Conservation (phyloP, 129 eudicot genomes). For the Silybum marianum region DNA sequence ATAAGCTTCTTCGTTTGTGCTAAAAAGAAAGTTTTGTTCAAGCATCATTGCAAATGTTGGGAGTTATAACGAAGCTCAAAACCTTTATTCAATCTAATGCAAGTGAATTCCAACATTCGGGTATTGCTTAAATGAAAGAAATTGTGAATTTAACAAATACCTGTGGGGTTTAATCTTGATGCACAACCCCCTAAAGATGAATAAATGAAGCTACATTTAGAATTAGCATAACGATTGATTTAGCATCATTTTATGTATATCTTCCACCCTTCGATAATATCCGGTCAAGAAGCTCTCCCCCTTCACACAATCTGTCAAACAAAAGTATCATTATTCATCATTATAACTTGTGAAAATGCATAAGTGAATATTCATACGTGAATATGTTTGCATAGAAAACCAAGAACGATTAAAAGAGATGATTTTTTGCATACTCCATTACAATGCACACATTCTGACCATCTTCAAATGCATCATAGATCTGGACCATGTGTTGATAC, state of each 20-base stretch:
- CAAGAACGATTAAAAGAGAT: neutral
- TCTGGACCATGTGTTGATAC: conserved; percentile 73
- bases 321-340: conserved; percentile 21
- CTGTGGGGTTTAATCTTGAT: conserved; percentile 98
- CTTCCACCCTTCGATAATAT: conserved; percentile 98
- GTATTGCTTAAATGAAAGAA: neutral
- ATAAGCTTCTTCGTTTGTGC: conserved; percentile 80
- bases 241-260: conserved; percentile 82
- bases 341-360: neutral
- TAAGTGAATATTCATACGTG: neutral
- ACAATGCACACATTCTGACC: conserved; percentile 76
- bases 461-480: conserved; percentile 94
- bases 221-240: conserved; percentile 71
- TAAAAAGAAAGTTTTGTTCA: conserved; percentile 76
- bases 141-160: conserved; percentile 35
- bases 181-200: conserved; percentile 94
- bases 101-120: neutral
- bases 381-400: neutral
- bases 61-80: neutral
- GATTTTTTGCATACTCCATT: conserved; percentile 72
- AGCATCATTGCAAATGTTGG: neutral
- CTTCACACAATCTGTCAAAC: conserved; percentile 81
- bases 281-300: conserved; percentile 92
- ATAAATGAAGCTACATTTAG: conserved; percentile 74
- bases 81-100: neutral